Conservation (phyloP, 805 yeast species). For the Candida corydali region DNA sequence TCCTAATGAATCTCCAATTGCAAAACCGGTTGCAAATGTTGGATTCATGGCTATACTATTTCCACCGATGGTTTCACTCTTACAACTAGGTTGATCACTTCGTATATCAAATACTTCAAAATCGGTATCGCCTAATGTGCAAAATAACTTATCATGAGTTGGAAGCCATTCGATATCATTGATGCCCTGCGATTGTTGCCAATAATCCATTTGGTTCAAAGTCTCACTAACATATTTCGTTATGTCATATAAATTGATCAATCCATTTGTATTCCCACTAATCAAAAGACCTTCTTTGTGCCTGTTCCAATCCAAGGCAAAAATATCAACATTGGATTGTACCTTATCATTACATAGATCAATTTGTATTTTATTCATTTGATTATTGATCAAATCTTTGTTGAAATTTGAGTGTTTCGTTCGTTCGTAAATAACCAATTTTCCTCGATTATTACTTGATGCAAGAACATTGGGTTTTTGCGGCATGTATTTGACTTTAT, state of each 20-base stretch:
- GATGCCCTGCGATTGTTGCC: conserved; percentile 35
- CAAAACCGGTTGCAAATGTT: conserved; percentile 50
- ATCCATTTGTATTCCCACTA: conserved; percentile 62
- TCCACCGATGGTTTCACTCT: conserved; percentile 31
- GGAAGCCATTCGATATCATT: conserved; percentile 74
- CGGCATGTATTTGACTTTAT: conserved; percentile 70
- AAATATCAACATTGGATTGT: conserved; percentile 44
- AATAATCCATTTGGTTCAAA: conserved; percentile 2
- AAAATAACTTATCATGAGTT: conserved; percentile 54
- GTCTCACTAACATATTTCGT: conserved; percentile 25
- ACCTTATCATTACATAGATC: conserved; percentile 35
- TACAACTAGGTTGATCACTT: not conserved
- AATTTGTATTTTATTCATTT: conserved; percentile 46
- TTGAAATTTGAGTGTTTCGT: conserved; percentile 62
- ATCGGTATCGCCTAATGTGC: conserved; percentile 62
- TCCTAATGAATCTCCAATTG: conserved; percentile 66
- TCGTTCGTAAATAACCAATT: conserved; percentile 66
- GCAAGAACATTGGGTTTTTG: conserved; percentile 83
- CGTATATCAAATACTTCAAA: conserved; percentile 56
- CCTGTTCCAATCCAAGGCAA: conserved; percentile 73
- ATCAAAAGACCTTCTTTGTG: conserved; percentile 56
- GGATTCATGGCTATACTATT: conserved; percentile 62
- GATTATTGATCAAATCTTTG: conserved; percentile 20
- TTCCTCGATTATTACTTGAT: conserved; percentile 63
- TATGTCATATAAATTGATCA: conserved; percentile 66